Conservation (phyloP, 2,329 filamentous ascomycete genomes). For the Gliomastix tumulicola region DNA sequence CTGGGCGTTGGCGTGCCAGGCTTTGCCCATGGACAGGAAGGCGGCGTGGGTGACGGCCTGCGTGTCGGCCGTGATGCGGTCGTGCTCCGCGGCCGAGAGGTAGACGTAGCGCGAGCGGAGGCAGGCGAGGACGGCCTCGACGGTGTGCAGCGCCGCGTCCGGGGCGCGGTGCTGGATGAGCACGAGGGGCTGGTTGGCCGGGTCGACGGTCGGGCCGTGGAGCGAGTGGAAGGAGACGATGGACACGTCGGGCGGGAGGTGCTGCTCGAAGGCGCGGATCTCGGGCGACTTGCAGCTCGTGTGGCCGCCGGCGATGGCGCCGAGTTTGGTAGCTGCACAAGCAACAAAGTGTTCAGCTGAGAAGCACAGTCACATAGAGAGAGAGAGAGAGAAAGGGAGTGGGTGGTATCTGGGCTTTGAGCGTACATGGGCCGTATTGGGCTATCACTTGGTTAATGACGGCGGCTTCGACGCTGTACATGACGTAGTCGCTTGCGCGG, state of each 20-base stretch:
- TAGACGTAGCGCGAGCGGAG: constrained; percentile 82
- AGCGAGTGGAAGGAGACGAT: constrained; percentile 96
- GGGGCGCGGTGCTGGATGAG: constrained; percentile 89
- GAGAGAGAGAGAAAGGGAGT: constrained; percentile 6
- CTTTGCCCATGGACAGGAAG: constrained; percentile 95
- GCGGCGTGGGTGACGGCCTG: constrained; percentile 97
- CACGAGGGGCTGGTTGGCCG: constrained; percentile 83
- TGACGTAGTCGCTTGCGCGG: constrained; percentile 93
- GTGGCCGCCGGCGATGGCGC: constrained; percentile 93
- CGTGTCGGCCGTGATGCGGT: constrained; percentile 96
- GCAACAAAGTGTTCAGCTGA: too few relatives aligned
- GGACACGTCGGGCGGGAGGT: constrained; percentile 81
- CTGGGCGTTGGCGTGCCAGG: constrained; percentile 90
- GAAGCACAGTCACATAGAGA: constrained; percentile 8
- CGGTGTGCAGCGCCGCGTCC: constrained; percentile 66
- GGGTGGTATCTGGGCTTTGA: too few relatives aligned
- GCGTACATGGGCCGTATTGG: constrained; percentile 81
- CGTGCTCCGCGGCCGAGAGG: constrained; percentile 80
- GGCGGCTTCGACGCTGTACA: constrained; percentile 96
- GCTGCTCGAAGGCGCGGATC: constrained; percentile 83
- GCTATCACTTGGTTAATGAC: constrained; percentile 82
- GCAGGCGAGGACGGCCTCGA: constrained; percentile 75
- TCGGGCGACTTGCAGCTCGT: constrained; percentile 98
- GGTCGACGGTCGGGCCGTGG: constrained; percentile 85
- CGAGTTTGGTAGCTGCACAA: constrained; percentile 76